phyloP scores from a whole-genome alignment of 1,284 basidiomycete species.

The Pholiota adiposa region DNA sequence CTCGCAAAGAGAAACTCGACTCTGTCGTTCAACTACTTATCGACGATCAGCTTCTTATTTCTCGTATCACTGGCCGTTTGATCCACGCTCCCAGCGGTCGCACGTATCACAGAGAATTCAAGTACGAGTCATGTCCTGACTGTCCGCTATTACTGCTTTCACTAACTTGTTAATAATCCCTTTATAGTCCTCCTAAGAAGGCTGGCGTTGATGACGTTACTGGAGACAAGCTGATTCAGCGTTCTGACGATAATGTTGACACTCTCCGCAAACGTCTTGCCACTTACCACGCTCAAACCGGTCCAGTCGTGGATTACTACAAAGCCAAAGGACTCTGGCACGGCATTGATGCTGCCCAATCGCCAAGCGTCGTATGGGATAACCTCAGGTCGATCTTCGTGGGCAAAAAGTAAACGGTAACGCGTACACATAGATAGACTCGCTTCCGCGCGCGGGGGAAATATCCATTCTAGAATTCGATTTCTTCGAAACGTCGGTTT shows the following conservation, averaged over 20 bases:
- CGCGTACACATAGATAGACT: not conserved
- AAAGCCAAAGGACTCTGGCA: slow-evolving; percentile 88
- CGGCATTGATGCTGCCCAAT: slow-evolving; percentile 92
- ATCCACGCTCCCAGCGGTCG: slow-evolving; percentile 91
- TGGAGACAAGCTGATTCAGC: slow-evolving; percentile 93
- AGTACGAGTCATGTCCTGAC: slow-evolving; percentile 53
- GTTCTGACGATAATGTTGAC: slow-evolving; percentile 93
- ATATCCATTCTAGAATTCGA: not conserved
- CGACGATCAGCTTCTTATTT: slow-evolving; percentile 94
- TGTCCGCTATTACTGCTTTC: not conserved
- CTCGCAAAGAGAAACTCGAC: slow-evolving; percentile 87
- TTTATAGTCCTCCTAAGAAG: slow-evolving; percentile 91
- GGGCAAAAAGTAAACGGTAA: slow-evolving; percentile 37
- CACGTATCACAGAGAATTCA: slow-evolving; percentile 95
- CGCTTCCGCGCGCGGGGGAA: not conserved
- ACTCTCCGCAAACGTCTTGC: slow-evolving; percentile 88
- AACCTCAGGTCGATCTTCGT: slow-evolving; percentile 72
- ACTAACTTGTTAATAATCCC: slow-evolving; percentile 14
- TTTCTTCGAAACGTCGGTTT: not conserved
- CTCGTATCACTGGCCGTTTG: slow-evolving; percentile 95
- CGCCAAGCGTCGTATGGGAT: slow-evolving; percentile 91
- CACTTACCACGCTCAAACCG: slow-evolving; percentile 92
- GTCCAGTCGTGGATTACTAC: slow-evolving; percentile 98
- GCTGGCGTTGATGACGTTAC: slow-evolving; percentile 91
- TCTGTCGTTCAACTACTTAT: slow-evolving; percentile 93